These are phyloP conservation scores for Tetrapyrgos nigripes DNA, from an alignment of 1,284 basidiomycete species.

Conservation along the genomic window DNA sequence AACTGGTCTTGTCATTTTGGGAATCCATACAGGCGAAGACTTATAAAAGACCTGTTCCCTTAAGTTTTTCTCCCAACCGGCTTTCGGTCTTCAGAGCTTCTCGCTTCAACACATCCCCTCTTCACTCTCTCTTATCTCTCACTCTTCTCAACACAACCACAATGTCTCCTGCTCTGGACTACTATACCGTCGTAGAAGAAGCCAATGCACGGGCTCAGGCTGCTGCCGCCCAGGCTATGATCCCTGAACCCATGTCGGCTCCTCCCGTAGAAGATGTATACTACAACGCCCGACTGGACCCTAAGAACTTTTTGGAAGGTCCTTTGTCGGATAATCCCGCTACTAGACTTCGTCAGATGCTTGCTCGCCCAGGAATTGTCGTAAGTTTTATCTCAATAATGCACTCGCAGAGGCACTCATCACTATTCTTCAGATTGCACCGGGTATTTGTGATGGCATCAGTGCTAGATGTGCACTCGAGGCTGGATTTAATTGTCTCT, in stretches of 20 bases:
- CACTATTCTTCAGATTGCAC: slow-evolving; percentile 57
- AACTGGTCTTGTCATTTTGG: too few species aligned
- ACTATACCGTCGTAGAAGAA: slow-evolving; percentile 27
- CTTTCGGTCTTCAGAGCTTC: neutral
- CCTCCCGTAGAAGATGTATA: slow-evolving; percentile 34
- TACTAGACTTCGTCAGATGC: slow-evolving; percentile 77
- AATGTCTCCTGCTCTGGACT: slow-evolving; percentile 34
- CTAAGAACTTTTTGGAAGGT: slow-evolving; percentile 72
- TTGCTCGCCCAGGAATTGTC: slow-evolving; percentile 78
- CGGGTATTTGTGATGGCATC: slow-evolving; percentile 85
- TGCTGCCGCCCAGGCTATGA: slow-evolving; percentile 10
- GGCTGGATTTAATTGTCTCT: slow-evolving; percentile 78
- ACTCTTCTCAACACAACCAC: neutral
- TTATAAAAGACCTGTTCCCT: neutral
- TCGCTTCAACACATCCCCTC: neutral
- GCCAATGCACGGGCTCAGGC: slow-evolving; percentile 8
- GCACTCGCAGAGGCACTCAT: neutral
- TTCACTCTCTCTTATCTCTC: neutral
- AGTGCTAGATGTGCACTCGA: slow-evolving; percentile 80
- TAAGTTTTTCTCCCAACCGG: neutral
- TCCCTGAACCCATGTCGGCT: slow-evolving; percentile 6
- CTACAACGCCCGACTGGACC: slow-evolving; percentile 67
- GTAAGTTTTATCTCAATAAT: slow-evolving; percentile 44
- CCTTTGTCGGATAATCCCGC: slow-evolving; percentile 70
- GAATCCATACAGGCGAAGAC: neutral